A percentile compares a stretch with the other conserved stretches of the same genome.
phyloP scores from a whole-genome alignment of 169 alveolate species.

The Eimeria acervulina region DNA sequence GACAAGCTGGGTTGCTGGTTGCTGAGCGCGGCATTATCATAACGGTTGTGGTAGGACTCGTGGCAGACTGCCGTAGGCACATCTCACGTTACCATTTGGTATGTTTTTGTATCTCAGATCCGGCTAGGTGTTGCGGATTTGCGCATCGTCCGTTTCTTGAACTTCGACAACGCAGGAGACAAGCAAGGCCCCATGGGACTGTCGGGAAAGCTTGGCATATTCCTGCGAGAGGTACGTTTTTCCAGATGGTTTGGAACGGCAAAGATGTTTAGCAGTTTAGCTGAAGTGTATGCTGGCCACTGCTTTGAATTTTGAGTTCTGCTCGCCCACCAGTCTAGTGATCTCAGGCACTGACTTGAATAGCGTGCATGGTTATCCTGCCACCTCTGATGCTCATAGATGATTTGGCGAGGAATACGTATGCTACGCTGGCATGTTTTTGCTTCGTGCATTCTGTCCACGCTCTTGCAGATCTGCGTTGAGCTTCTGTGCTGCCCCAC shows the following conservation, averaged over 20 bases:
- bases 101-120: slow-evolving; percentile 46
- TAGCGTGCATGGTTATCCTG: background rate
- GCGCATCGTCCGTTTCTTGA: slow-evolving; percentile 79
- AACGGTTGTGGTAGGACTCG: background rate
- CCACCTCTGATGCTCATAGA: background rate
- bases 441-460: background rate
- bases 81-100: background rate
- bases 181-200: slow-evolving; percentile 80
- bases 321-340: background rate
- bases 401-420: background rate
- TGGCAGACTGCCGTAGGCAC: background rate
- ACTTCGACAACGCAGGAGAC: slow-evolving; percentile 54
- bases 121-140: slow-evolving; percentile 74
- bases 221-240: slow-evolving; percentile 67
- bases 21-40: too few relatives aligned
- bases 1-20: background rate
- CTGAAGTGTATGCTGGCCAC: background rate
- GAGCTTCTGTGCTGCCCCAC: slow-evolving; percentile 68
- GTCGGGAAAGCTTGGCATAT: slow-evolving; percentile 80
- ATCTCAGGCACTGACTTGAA: background rate
- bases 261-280: background rate
- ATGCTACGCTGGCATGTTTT: background rate
- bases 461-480: slow-evolving; percentile 61
- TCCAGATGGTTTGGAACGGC: too few relatives aligned
- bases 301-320: background rate